Base-by-base conservation (phyloP, 805 yeast genomes). In the Candida sakaeoensis region DNA sequence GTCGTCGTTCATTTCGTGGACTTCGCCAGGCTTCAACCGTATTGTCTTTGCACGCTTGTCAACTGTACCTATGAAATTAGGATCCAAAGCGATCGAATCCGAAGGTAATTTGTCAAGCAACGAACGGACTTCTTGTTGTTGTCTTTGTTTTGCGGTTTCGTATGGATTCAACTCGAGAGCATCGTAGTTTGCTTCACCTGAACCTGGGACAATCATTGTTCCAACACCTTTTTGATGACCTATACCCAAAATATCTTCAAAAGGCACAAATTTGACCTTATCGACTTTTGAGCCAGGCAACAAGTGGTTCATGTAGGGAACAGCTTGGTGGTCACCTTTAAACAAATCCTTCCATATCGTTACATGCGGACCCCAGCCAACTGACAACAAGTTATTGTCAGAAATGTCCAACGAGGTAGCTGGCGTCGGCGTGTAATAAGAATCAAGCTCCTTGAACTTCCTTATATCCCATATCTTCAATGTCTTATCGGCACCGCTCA, bases 101-200 rank as follows among this genome's bases (percentile, higher is more conserved):
- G 97, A 95, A 49, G 85, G 81, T 49, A 93, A 70, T 64, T 93
- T 93, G 65, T 91, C 86, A 57, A 93, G 65, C 59, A 93, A 72
- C 2, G 83, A 64, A 56, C 91, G 79, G 26, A 93, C 95, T 70
- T 93, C 99, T 33, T 77, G 74, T 65, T 91, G 91, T 63, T 91
- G 95, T 71, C 98, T 82, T 67, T 90, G 97, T 58, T 86, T 83
- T 40, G 85, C 79, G 8, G 96, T 78, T 61, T 88, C 96, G 65
- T 74, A 93, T 47, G 99, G 99, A 61, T 93, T 93, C 54, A 80
- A 63, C 64, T 93, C 99, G 59, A 89, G 63, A 2, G 98, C 89
- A 68, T 93, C 99, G 60, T 78, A 89, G 65, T 93, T 93, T 46
- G 99, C 96, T 67, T 93, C 99, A 70, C 99, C 99, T 30, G 97